Conservation (phyloP, 768 basidiomycete species). For the Mycena metata region DNA sequence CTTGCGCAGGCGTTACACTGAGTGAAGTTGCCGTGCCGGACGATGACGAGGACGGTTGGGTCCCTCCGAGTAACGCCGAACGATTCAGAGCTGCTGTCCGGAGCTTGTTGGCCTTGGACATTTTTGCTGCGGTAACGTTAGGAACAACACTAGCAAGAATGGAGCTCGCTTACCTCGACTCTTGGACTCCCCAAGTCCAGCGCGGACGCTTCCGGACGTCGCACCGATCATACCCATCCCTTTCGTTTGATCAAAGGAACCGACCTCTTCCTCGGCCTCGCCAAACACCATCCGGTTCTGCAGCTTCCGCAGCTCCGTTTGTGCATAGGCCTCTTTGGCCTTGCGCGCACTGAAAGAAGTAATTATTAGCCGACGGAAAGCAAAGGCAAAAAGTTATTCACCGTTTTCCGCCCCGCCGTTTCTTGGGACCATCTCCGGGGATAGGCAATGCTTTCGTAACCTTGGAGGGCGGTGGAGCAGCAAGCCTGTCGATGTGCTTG, state of each 20-base stretch:
- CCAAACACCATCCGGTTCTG: constrained; percentile 98
- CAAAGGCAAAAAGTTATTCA: constrained; percentile 49
- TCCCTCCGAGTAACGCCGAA: constrained; percentile 67
- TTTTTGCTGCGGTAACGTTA: constrained; percentile 75
- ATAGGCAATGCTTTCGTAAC: constrained; percentile 93
- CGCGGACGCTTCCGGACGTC: constrained; percentile 89
- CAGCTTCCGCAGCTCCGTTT: constrained; percentile 95
- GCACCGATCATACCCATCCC: constrained; percentile 97
- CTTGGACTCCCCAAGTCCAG: constrained; percentile 88
- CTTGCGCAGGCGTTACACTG: constrained; percentile 97
- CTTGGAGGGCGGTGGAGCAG: constrained; percentile 95
- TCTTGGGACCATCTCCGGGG: constrained; percentile 96
- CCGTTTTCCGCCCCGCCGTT: constrained; percentile 96
- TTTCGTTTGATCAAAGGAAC: constrained; percentile 97
- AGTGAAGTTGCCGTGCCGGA: constrained; percentile 92
- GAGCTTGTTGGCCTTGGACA: constrained; percentile 94
- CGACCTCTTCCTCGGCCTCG: constrained; percentile 95
- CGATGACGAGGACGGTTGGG: constrained; percentile 86
- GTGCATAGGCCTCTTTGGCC: constrained; percentile 98
- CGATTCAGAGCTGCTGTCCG: constrained; percentile 88
- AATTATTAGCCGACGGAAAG: constrained; percentile 11
- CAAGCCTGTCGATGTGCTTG: constrained; percentile 89
- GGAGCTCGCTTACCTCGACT: constrained; percentile 78
- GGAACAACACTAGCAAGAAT: neutral
- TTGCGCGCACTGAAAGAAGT: constrained; percentile 81